Evolutionary conservation across 495 filamentous ascomycete species (phyloP).

Genomic region (Staphylotrichum tortipilum): DNA sequence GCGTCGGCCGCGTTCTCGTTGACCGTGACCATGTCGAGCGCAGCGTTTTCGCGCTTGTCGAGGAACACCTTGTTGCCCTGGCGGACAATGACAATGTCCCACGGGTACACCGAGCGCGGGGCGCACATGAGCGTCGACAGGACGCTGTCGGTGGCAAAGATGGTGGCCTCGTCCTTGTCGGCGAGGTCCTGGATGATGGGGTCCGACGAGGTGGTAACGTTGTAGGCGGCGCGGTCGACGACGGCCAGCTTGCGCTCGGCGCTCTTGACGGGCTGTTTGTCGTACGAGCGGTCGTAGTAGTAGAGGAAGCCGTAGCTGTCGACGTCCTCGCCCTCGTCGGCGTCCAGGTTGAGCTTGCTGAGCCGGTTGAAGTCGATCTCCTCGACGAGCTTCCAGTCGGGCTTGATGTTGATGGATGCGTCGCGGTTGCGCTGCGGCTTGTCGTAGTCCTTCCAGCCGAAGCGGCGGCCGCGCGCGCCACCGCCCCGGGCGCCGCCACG

Average conservation of each 20-base stretch:
- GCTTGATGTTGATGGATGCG: conserved; percentile 84
- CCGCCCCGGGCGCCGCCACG: conserved; percentile 51
- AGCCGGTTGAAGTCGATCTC: conserved; percentile 97
- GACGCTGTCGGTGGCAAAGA: conserved; percentile 94
- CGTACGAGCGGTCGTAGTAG: conserved; percentile 92
- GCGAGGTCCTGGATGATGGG: conserved; percentile 94
- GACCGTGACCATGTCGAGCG: conserved; percentile 93
- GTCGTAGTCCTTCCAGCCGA: conserved; percentile 98
- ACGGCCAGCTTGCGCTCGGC: conserved; percentile 77
- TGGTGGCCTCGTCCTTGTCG: conserved; percentile 91
- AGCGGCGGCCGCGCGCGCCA: conserved; percentile 61
- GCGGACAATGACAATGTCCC: conserved; percentile 88
- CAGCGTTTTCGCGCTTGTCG: conserved; percentile 90
- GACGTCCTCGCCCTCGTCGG: conserved; percentile 88
- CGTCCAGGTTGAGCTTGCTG: conserved; percentile 87
- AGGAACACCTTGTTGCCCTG: conserved; percentile 95
- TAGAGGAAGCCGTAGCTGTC: conserved; percentile 94
- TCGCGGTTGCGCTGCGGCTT: conserved; percentile 96
- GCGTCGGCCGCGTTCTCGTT: conserved; percentile 99
- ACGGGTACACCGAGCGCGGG: conserved; percentile 88
- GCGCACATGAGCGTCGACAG: conserved; percentile 99
- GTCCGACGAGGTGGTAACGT: conserved; percentile 91
- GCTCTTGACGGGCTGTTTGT: conserved; percentile 82
- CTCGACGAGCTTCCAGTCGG: conserved; percentile 91
- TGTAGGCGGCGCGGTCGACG: conserved; percentile 91